phyloP scores from a whole-genome alignment of 2,329 filamentous ascomycete species.

The Bimuria novae-zelandiae region DNA sequence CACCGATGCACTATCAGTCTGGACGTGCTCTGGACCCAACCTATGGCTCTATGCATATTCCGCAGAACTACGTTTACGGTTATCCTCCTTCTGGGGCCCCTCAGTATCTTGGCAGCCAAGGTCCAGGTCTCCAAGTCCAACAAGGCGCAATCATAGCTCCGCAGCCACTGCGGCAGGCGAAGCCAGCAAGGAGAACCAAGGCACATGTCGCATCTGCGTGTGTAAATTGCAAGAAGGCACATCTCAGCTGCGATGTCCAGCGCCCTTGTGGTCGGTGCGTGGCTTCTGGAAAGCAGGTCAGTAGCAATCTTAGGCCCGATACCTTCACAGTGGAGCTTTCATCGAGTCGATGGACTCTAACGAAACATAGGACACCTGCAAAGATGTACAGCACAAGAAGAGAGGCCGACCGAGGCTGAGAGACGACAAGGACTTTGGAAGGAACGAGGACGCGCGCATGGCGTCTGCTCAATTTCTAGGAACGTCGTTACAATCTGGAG shows the following conservation, averaged over 20 bases:
- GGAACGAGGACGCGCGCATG: slow-evolving; percentile 35
- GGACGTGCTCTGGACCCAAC: slow-evolving; percentile 30
- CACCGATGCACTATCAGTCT: slow-evolving; percentile 32
- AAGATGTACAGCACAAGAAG: slow-evolving; percentile 87
- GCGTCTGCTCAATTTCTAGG: slow-evolving; percentile 32
- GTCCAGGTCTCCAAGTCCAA: slow-evolving; percentile 38
- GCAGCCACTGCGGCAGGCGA: slow-evolving; percentile 34
- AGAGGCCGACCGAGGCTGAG: slow-evolving; percentile 76
- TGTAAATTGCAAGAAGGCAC: slow-evolving; percentile 82
- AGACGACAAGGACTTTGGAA: slow-evolving; percentile 55
- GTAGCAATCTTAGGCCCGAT: slow-evolving; percentile 20
- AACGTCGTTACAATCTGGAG: slow-evolving; percentile 21
- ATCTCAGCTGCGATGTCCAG: slow-evolving; percentile 70
- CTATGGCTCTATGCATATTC: slow-evolving; percentile 28
- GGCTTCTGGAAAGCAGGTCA: slow-evolving; percentile 71
- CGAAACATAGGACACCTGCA: slow-evolving; percentile 66
- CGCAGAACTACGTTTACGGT: slow-evolving; percentile 37
- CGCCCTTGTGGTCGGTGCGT: slow-evolving; percentile 78
- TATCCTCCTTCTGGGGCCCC: slow-evolving; percentile 31
- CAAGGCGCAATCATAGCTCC: slow-evolving; percentile 39
- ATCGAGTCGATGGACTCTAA: slow-evolving; percentile 18
- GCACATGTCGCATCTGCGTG: slow-evolving; percentile 84
- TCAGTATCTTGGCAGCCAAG: slow-evolving; percentile 33
- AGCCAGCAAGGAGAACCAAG: slow-evolving; percentile 60
- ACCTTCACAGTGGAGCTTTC: background rate